Evolutionary conservation across 2,329 filamentous ascomycete genomes (phyloP), one percentile per base, ranked within the genome.

Genomic region (Rhinocladiella mackenziei): DNA sequence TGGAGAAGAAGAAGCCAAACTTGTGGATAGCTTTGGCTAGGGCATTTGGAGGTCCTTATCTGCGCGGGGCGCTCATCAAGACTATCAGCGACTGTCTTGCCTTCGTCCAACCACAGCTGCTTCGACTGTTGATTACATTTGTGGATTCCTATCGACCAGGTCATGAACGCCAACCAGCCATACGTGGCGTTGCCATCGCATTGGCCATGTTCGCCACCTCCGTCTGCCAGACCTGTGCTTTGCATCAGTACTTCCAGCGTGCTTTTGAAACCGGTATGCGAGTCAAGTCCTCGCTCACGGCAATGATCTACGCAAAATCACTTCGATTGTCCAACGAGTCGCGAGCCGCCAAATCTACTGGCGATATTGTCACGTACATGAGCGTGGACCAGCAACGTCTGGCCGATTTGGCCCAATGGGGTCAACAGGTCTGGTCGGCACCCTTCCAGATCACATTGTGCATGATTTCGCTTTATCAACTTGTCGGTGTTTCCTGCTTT

Each of bases 291-390:
- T 84, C 89, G 2, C 69, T 98, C 51, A 91, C 87, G 5, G 85
- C 91, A 1, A 80, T 89, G 45, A 97, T 98, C 54, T 98, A 98
- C 65, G 78, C 83, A 47, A 98, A 98, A 69, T 85, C 89, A 0
- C 75, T 97, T 51, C 83, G 80, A 53, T 74, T 98, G 13, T 97
- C 91, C 4, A 97, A 94, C 58, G 92, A 98, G 67, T 92, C 92
- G 6, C 80, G 91, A 41, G 78, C 89, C 2, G 69, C 81, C 32
- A 96, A 97, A 69, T 86, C 87, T 0, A 98, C 92, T 0, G 92
- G 92, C 45, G 94, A 98, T 60, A 97, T 98, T 60, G 92, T 98
- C 63, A 98, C 98, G 63, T 92, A 95, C 68, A 98, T 98, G 91
- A 92, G 94, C 33, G 91, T 98, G 7, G 92, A 98, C 63, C 91